Evolutionary conservation across 2,329 filamentous ascomycete genomes (phyloP).

Genomic region (Colletotrichum sp.): DNA sequence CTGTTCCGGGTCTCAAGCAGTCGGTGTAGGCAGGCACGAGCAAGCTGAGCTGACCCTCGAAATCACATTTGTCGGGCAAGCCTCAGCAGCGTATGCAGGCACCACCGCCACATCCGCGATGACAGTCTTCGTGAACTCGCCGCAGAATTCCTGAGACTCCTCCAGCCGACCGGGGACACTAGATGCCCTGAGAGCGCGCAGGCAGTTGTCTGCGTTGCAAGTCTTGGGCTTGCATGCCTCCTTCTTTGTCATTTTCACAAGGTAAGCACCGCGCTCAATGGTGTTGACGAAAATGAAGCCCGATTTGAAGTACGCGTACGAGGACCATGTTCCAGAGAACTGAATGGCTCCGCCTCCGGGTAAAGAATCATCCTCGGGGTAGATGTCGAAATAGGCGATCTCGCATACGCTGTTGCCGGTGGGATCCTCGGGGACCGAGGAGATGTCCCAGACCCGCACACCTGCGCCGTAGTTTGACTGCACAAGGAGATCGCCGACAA

Average conservation of each 20-base stretch:
- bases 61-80: slow-evolving; percentile 24
- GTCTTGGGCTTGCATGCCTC: slow-evolving; percentile 25
- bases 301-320: slow-evolving; percentile 47
- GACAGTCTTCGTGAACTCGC: slow-evolving; percentile 23
- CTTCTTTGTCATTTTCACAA: slow-evolving; percentile 36
- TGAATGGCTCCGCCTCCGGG: slow-evolving; percentile 38
- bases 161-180: slow-evolving; percentile 22
- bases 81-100: slow-evolving; percentile 22
- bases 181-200: slow-evolving; percentile 23
- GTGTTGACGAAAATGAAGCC: slow-evolving; percentile 48
- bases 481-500: slow-evolving; percentile 43
- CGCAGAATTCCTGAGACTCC: slow-evolving; percentile 26
- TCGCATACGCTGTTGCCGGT: slow-evolving; percentile 46
- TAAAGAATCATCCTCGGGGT: slow-evolving; percentile 50
- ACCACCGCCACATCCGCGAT: slow-evolving; percentile 24
- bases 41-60: slow-evolving; percentile 27
- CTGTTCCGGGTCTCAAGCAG: not conserved
- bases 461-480: slow-evolving; percentile 54
- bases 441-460: slow-evolving; percentile 39
- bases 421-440: slow-evolving; percentile 33
- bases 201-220: slow-evolving; percentile 27
- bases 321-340: slow-evolving; percentile 48
- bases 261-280: slow-evolving; percentile 46
- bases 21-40: slow-evolving; percentile 26
- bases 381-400: slow-evolving; percentile 51